These are phyloP conservation scores for Arthroderma sp. DNA, from an alignment of 2,329 filamentous ascomycete genomes.

Conservation along the genomic window DNA sequence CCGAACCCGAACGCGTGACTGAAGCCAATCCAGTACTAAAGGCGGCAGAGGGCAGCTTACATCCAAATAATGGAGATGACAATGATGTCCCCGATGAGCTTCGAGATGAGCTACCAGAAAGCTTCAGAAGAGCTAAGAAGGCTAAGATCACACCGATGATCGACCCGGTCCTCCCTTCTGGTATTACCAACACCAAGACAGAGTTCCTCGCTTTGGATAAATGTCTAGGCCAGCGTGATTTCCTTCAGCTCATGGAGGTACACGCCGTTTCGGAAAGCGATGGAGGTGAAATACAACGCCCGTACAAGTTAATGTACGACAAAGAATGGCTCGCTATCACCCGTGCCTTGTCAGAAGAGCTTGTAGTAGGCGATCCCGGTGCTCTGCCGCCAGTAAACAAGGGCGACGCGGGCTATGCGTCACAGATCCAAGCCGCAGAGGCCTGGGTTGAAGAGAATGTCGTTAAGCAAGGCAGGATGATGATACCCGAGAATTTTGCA, in stretches of 20 bases:
- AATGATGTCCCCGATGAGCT: slow-evolving; percentile 46
- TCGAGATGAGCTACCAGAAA: slow-evolving; percentile 61
- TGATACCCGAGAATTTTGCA: slow-evolving; percentile 65
- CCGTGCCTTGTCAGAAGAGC: slow-evolving; percentile 57
- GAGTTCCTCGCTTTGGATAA: slow-evolving; percentile 87
- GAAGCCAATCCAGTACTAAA: neutral
- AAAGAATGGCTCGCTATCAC: slow-evolving; percentile 92
- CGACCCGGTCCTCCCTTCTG: slow-evolving; percentile 52
- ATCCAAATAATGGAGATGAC: slow-evolving; percentile 10
- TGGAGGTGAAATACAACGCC: slow-evolving; percentile 21
- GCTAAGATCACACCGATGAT: slow-evolving; percentile 28
- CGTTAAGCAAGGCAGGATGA: slow-evolving; percentile 46
- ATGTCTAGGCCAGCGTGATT: slow-evolving; percentile 54
- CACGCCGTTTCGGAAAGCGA: slow-evolving; percentile 30
- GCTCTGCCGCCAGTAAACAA: slow-evolving; percentile 45
- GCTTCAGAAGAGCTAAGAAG: slow-evolving; percentile 44
- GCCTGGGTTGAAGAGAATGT: slow-evolving; percentile 73
- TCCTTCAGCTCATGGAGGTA: slow-evolving; percentile 65
- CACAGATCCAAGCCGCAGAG: slow-evolving; percentile 55
- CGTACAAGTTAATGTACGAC: slow-evolving; percentile 63
- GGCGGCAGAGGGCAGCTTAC: neutral
- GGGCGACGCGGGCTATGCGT: slow-evolving; percentile 55
- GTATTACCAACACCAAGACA: slow-evolving; percentile 66
- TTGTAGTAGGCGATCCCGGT: slow-evolving; percentile 49
- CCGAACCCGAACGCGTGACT: neutral